Base-by-base conservation (phyloP, 306 rosid species). In the Vigna mungo region DNA sequence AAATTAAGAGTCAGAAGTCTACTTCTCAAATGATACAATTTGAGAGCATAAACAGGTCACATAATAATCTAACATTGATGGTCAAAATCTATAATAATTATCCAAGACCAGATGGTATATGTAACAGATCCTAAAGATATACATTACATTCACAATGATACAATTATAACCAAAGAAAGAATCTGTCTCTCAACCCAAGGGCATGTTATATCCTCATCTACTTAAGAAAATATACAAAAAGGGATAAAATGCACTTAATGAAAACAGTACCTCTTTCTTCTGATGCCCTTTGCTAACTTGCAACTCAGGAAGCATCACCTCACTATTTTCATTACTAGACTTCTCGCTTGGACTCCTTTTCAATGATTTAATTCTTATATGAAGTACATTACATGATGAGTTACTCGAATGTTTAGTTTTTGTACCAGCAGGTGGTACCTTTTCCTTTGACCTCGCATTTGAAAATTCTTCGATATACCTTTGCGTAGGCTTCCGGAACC, bases 391-490 rank as follows among this genome's bases (percentile, higher is more conserved):
- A 70, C 65, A 81, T 37, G 88, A 77, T 32, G 76, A 70, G 78
- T 53, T 58, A 79, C 81, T 79, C 49, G 25, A 17, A 9, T 60
- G 78, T 77, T 79, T 83, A 62, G 65, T 79, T 76, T 84, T 84
- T 6, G 74, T 82, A 79, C 86, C 80, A 79, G 83, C 49, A 76
- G 73, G 46, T 17, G 82, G 72, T 56, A 32, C 54, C 37, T 87
- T 89, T 72, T 83, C 92, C 68, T 82, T 82, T 72, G 89, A 81
- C 72, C 70, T 85, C 53, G 65, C 47, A 84, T 71, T 83, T 54
- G 94, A 84, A 81, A 85, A 74, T 80, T 92, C 96, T 82, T 95
- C 97, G 72, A 92, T 85, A 86, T 79, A 91, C 86, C 94, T 87
- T 85, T 68, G 84, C 55, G 97, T 91, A 71, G 89, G 93, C 87